Base-by-base conservation (phyloP, 495 filamentous ascomycete species). In the Penicillium argentinense region DNA sequence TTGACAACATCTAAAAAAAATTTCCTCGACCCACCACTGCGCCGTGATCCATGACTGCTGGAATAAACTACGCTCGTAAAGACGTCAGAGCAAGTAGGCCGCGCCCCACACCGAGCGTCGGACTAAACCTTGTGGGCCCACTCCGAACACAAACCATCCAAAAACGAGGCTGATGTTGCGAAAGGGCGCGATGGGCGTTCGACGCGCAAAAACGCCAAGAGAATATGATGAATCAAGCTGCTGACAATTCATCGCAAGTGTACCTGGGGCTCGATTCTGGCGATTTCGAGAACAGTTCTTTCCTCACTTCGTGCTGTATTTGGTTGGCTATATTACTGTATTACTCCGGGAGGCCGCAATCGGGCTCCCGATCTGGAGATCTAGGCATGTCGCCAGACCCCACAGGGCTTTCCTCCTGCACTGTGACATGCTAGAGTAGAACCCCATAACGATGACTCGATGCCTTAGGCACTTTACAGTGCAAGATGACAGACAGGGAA, bases 121-220 rank as follows among this genome's bases (percentile, higher is more conserved):
- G 51, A 57, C 28, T 56, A 45, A 32, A 21, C 5, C 0, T 60
- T 46, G n/a, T n/a, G n/a, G n/a, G n/a, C n/a, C n/a, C n/a, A n/a
- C n/a, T n/a, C n/a, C 34, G 18, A 22, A 21, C 17, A 22, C 34
- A 16, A 38, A 38, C 18, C 34, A 18, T 19, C 34, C 34, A 22
- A 21, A 38, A 4, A 38, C 34, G 34, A 38, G 34, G 34, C n/a
- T n/a, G n/a, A n/a, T n/a, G n/a, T n/a, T n/a, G n/a, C n/a, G n/a
- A n/a, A n/a, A 33, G 29, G 29, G 29, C 25, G 23, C 39, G 9
- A 39, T 39, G 45, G 45, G 36, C 34, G 45, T 47, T 36, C 45
- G 40, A 18, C 40, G 14, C 38, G 25, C 2, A 22, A 24, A 7
- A 4, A 11, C 4, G 41, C 41, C 28, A 33, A 44, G 41, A 6